Conservation (phyloP, 2,329 filamentous ascomycete species). For the Anthostomella pinea region DNA sequence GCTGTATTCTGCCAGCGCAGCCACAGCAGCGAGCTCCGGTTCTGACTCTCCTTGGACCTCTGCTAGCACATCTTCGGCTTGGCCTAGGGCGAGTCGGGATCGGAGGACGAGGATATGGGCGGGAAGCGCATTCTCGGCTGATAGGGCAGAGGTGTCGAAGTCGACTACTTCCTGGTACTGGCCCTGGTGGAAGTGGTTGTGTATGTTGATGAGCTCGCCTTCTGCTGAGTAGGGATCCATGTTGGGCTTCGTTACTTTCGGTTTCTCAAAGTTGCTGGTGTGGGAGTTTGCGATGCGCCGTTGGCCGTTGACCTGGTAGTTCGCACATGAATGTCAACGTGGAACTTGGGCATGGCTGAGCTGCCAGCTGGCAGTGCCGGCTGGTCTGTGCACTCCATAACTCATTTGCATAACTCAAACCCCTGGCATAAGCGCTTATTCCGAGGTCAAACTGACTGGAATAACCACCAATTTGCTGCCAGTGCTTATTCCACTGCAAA, state of each 20-base stretch:
- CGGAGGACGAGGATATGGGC: slow-evolving; percentile 77
- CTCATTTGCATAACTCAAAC: too few relatives aligned
- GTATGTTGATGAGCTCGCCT: slow-evolving; percentile 69
- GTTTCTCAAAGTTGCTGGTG: background rate
- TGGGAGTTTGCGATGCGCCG: too few relatives aligned
- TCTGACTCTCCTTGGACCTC: slow-evolving; percentile 62
- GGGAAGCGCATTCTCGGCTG: slow-evolving; percentile 71
- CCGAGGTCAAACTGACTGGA: too few relatives aligned
- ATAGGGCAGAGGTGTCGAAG: slow-evolving; percentile 79
- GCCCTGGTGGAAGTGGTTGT: slow-evolving; percentile 71
- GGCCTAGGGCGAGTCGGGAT: slow-evolving; percentile 77
- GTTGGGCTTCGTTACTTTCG: slow-evolving; percentile 22
- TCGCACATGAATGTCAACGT: too few relatives aligned
- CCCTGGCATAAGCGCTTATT: too few relatives aligned
- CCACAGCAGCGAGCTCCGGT: slow-evolving; percentile 74
- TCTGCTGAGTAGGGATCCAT: slow-evolving; percentile 72
- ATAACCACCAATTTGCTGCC: too few relatives aligned
- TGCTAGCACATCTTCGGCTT: slow-evolving; percentile 69
- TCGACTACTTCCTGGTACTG: slow-evolving; percentile 85
- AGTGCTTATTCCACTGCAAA: too few relatives aligned
- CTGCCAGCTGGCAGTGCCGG: too few relatives aligned
- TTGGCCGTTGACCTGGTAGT: too few relatives aligned
- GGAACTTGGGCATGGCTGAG: too few relatives aligned
- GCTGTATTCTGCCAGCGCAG: slow-evolving; percentile 67
- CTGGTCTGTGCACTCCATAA: too few relatives aligned